phyloP scores from a whole-genome alignment of 768 basidiomycete genomes.

The Panellus pusillus region DNA sequence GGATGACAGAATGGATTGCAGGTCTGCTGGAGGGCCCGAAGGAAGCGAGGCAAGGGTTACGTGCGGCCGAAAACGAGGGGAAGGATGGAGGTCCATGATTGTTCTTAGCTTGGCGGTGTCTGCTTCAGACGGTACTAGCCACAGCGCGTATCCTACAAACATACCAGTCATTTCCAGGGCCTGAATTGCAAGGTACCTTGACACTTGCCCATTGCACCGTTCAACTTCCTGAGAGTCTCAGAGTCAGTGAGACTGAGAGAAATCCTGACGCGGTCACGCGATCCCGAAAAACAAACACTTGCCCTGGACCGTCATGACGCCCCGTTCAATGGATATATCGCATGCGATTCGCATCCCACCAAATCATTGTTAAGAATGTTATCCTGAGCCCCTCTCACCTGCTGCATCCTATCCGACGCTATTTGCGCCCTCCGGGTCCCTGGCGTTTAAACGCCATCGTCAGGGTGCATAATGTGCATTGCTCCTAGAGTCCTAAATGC shows the following conservation, averaged over 20 bases:
- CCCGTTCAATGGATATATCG: no score
- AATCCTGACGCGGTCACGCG: no score
- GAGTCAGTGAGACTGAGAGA: no score
- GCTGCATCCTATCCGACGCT: no score
- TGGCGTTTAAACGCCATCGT: not conserved
- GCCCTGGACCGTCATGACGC: no score
- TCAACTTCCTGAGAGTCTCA: no score
- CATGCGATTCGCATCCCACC: no score
- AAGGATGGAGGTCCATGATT: conserved; percentile 44
- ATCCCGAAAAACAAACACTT: no score
- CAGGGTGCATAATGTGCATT: not conserved
- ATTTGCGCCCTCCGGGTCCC: not conserved
- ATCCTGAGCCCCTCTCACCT: no score
- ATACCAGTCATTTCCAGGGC: not conserved
- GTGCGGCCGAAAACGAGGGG: conserved; percentile 63
- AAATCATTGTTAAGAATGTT: no score
- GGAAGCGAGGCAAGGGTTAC: conserved; percentile 61
- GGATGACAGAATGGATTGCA: conserved; percentile 38
- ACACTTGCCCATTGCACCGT: conserved; percentile 5
- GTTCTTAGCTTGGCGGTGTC: conserved; percentile 44
- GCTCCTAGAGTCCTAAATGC: no score
- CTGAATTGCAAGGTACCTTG: no score
- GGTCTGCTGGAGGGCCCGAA: conserved; percentile 25
- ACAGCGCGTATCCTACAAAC: conserved; percentile 56
- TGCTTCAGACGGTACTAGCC: conserved; percentile 62